Evolutionary conservation across 352 stramenopile species (phyloP).

Genomic region (Pythium aquatile): DNA sequence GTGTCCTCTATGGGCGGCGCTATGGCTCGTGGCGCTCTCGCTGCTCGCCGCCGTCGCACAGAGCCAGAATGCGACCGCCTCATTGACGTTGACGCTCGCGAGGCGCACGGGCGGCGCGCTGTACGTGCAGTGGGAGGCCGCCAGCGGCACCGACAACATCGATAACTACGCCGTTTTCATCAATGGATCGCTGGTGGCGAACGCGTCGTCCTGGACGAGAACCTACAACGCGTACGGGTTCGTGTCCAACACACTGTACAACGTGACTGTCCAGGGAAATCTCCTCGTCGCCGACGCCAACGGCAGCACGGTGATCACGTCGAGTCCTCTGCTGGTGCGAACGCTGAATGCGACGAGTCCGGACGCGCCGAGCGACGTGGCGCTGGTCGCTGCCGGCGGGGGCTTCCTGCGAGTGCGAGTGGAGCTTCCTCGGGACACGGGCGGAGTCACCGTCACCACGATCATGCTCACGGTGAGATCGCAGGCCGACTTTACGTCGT

Average conservation of each 20-base stretch:
- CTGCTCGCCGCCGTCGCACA: not conserved
- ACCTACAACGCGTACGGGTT: constrained; percentile 38
- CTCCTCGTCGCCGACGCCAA: constrained; percentile 24
- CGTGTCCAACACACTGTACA: constrained; percentile 33
- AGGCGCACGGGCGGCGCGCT: constrained; percentile 35
- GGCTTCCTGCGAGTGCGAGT: constrained; percentile 30
- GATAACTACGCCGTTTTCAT: constrained; percentile 18
- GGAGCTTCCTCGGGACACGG: constrained; percentile 33
- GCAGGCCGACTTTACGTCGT: constrained; percentile 8
- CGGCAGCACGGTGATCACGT: constrained; percentile 19
- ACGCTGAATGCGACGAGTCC: constrained; percentile 30
- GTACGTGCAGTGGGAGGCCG: constrained; percentile 36
- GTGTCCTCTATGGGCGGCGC: not conserved
- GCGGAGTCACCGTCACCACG: constrained; percentile 29
- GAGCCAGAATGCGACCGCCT: constrained; percentile 4
- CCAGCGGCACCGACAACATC: constrained; percentile 9
- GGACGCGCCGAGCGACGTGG: constrained; percentile 10
- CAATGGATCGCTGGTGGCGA: constrained; percentile 28
- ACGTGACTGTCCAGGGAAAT: constrained; percentile 11
- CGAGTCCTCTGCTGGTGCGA: constrained; percentile 28
- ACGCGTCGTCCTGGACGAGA: constrained; percentile 14
- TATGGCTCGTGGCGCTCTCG: not conserved
- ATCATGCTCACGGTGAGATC: constrained; percentile 31
- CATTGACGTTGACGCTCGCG: constrained; percentile 13
- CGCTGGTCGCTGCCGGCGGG: constrained; percentile 20